Evolutionary conservation across 2,329 filamentous ascomycete genomes (phyloP).

Genomic region (Volutella citrinella): DNA sequence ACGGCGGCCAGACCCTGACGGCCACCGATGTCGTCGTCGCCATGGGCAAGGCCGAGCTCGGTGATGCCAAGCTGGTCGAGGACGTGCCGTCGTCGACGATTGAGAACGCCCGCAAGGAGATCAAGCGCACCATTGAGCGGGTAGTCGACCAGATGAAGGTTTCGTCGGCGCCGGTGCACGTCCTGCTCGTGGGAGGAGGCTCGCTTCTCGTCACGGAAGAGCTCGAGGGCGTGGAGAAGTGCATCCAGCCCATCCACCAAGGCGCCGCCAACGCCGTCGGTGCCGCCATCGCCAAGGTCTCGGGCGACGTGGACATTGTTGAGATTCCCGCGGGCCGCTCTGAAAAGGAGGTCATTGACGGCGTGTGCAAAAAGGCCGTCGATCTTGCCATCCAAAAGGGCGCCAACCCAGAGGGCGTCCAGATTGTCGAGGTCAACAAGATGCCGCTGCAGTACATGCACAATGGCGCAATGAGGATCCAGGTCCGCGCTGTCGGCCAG

Average conservation of each 20-base stretch:
- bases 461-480: constrained; percentile 32
- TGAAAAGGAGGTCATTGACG: constrained; percentile 36
- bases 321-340: constrained; percentile 40
- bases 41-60: constrained; percentile 28
- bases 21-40: constrained; percentile 50
- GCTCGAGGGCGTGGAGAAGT: constrained; percentile 47
- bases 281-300: constrained; percentile 55
- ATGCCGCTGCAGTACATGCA: constrained; percentile 36
- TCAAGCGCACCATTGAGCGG: constrained; percentile 46
- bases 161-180: constrained; percentile 47
- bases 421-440: constrained; percentile 45
- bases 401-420: constrained; percentile 31
- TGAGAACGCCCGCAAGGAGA: constrained; percentile 27
- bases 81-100: constrained; percentile 20
- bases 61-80: constrained; percentile 26
- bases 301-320: constrained; percentile 51
- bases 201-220: constrained; percentile 47
- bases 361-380: constrained; percentile 34
- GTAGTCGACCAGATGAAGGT: constrained; percentile 57
- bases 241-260: constrained; percentile 49
- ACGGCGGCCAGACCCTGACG: constrained; percentile 52
- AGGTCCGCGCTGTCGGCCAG: constrained; percentile 32
- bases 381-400: constrained; percentile 30
- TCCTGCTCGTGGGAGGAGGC: constrained; percentile 58
- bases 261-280: constrained; percentile 60